phyloP scores from a whole-genome alignment of 345 rosid species.

The Eucalyptus regnans region DNA sequence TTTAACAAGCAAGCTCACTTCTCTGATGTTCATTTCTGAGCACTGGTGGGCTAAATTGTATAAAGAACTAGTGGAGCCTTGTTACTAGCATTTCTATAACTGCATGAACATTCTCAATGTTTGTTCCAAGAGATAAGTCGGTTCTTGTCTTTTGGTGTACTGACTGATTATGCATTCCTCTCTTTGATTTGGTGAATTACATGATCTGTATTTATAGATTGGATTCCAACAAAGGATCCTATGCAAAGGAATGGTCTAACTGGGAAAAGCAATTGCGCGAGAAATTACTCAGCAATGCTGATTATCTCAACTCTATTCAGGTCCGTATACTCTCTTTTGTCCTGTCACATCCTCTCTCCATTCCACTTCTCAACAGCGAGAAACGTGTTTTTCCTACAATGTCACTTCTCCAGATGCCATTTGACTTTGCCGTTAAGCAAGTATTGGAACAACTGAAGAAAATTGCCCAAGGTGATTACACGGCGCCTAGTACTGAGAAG shows the following conservation, averaged over 20 bases:
- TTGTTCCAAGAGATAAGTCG: not conserved
- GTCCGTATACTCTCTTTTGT: slow-evolving; percentile 4
- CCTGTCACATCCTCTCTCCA: not conserved
- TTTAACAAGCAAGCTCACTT: not conserved
- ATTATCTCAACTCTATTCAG: slow-evolving; percentile 72
- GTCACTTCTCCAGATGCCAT: slow-evolving; percentile 48
- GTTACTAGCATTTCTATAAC: not conserved
- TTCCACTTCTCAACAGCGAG: not conserved
- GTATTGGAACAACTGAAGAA: slow-evolving; percentile 61
- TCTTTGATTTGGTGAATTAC: not conserved
- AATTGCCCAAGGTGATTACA: slow-evolving; percentile 61
- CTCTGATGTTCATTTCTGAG: not conserved
- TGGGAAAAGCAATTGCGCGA: slow-evolving; percentile 79
- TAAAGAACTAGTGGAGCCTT: not conserved
- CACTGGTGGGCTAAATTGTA: not conserved
- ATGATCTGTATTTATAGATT: slow-evolving; percentile 23
- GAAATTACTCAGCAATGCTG: slow-evolving; percentile 26
- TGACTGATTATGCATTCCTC: not conserved
- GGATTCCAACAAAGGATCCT: slow-evolving; percentile 74
- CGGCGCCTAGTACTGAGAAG: slow-evolving; percentile 47
- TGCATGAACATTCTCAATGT: not conserved
- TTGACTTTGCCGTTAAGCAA: slow-evolving; percentile 59
- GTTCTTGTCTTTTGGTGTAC: not conserved
- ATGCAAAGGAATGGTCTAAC: slow-evolving; percentile 61
- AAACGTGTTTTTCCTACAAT: not conserved